Evolutionary conservation across 2,329 filamentous ascomycete genomes (phyloP), one percentile per base, ranked within the genome.

Genomic region (Xylariaceae sp.): DNA sequence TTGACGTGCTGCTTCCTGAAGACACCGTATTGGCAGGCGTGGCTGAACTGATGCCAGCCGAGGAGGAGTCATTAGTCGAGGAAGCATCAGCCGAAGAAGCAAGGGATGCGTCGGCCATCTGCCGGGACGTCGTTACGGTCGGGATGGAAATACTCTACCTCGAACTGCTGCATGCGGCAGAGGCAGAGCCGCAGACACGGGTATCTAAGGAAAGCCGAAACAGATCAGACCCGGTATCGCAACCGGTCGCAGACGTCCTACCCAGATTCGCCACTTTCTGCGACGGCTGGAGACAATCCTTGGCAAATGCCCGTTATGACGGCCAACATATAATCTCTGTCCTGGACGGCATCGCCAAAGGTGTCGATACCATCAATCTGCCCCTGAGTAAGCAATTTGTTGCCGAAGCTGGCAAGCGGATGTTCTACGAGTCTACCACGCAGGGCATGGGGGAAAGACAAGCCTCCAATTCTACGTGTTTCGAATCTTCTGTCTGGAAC

Each of bases 261-360:
- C n/a, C n/a, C n/a, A n/a, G n/a, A 15, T 46, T 53, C 16, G 25
- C 32, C 3, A n/a, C 15, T 4, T 53, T 56, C 18, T 53, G 51
- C 28, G 18, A 42, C 22, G 36, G 25, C 22, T 53, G 50, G 42
- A 37, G n/a, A 27, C 13, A 40, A 18, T 32, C 32, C 19, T 37
- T 53, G 31, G 17, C 36, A 7, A 23, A 33, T 10, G 34, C 28
- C 8, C 5, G 23, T 5, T 46, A 46, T 30, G 34, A 31, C 26
- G 45, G 42, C 14, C 34, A 47, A 7, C 24, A 31, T 3, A 30
- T 53, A 13, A 29, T 29, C 19, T 27, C 29, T n/a, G 26, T 50
- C 22, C 22, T 52, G 10, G 36, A 41, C 10, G 39, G 42, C 19
- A 35, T 54, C 15, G 28, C 22, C 10, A 19, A 39, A 15, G 39